Percentiles rank a stretch among this genome's conserved stretches.
phyloP scores from a whole-genome alignment of 352 stramenopile species.

The Pythium brassicae region DNA sequence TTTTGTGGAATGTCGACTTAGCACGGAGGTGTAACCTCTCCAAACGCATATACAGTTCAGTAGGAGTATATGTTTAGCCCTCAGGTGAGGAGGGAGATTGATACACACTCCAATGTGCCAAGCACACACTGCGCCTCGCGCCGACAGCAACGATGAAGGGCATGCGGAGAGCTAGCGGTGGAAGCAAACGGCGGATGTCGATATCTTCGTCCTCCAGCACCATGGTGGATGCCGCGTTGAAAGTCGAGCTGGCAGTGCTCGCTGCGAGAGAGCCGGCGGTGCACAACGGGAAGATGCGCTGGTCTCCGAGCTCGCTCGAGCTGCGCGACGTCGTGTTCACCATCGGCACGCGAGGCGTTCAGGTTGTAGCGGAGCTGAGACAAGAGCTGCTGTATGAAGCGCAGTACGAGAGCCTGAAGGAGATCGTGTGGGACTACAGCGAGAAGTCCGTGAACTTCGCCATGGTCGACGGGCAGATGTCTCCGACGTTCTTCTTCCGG shows the following conservation, averaged over 20 bases:
- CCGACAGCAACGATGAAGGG: constrained; percentile 11
- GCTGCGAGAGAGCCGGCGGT: constrained; percentile 24
- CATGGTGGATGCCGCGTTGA: constrained; percentile 5
- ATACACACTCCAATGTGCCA: too few relatives aligned
- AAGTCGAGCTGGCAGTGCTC: not conserved
- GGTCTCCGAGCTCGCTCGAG: not conserved
- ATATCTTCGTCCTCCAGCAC: constrained; percentile 16
- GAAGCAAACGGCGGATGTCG: constrained; percentile 11
- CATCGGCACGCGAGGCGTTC: constrained; percentile 30
- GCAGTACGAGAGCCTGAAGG: constrained; percentile 33
- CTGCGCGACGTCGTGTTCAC: constrained; percentile 40
- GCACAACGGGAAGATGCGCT: constrained; percentile 46
- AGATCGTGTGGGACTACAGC: constrained; percentile 68
- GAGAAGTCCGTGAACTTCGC: constrained; percentile 51
- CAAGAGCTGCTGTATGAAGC: constrained; percentile 41
- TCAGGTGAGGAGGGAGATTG: too few relatives aligned
- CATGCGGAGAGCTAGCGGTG: constrained; percentile 1
- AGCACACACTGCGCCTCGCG: not conserved
- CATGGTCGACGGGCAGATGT: constrained; percentile 25
- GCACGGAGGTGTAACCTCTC: too few relatives aligned
- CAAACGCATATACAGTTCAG: too few relatives aligned
- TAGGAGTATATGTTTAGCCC: too few relatives aligned
- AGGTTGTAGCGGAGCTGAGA: constrained; percentile 28
- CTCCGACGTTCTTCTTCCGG: constrained; percentile 38
- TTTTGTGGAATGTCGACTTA: too few relatives aligned